These are phyloP conservation scores for Coniochaeta hoffmannii DNA, from an alignment of 2,329 filamentous ascomycete genomes.

Conservation along the genomic window DNA sequence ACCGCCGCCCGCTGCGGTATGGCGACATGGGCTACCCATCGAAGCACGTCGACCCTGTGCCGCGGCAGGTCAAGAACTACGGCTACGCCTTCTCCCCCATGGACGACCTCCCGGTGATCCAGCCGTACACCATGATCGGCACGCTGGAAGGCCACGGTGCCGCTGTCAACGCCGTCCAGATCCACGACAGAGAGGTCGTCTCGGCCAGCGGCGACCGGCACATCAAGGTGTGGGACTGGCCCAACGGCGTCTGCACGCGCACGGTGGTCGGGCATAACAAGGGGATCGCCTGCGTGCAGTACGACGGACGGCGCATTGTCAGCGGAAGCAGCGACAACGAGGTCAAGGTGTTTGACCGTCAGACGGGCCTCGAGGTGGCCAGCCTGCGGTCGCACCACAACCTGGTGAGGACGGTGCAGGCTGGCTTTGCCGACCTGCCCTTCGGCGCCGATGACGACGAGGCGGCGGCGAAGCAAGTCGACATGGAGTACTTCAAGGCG, in stretches of 20 bases:
- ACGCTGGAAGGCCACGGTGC: conserved; percentile 77
- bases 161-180: conserved; percentile 93
- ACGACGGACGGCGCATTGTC: conserved; percentile 86
- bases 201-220: conserved; percentile 90
- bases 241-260: conserved; percentile 64
- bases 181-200: conserved; percentile 77
- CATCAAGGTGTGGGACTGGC: conserved; percentile 93
- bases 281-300: conserved; percentile 96
- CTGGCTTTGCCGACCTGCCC: conserved; percentile 83
- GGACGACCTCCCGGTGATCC: conserved; percentile 44
- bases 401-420: conserved; percentile 89
- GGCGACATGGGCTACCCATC: conserved; percentile 48
- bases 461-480: conserved; percentile 63
- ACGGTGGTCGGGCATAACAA: conserved; percentile 85
- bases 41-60: conserved; percentile 40
- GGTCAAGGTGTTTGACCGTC: conserved; percentile 88
- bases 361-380: conserved; percentile 80
- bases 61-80: conserved; percentile 43
- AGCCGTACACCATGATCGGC: conserved; percentile 70
- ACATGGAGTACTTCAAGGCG: conserved; percentile 62
- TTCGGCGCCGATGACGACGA: conserved; percentile 71
- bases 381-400: conserved; percentile 75
- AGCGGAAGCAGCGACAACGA: conserved; percentile 95
- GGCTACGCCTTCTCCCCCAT: conserved; percentile 37
- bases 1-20: conserved; percentile 59